A percentile compares a stretch with the other conserved stretches of the same genome.
These are phyloP conservation scores for Boletus rubropictus DNA, from an alignment of 768 basidiomycete species.

Conservation along the genomic window DNA sequence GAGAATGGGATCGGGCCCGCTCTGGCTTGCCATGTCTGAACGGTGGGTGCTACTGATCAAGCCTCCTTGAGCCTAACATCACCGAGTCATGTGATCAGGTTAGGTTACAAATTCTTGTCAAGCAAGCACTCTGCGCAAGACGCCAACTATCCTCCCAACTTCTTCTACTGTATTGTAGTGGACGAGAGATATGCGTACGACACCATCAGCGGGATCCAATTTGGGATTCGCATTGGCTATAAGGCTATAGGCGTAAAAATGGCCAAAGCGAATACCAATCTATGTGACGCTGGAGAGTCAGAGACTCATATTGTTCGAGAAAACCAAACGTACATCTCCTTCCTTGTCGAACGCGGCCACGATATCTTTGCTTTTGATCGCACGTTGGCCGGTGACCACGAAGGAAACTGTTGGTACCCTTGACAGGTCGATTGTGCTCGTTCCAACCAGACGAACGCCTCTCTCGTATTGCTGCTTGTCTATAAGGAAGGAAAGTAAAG, in stretches of 20 bases:
- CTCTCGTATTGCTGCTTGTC: slow-evolving; percentile 43
- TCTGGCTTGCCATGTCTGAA: slow-evolving; percentile 16
- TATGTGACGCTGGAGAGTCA: slow-evolving; percentile 22
- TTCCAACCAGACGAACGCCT: slow-evolving; percentile 66
- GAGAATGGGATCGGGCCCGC: slow-evolving; percentile 74
- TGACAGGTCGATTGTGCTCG: slow-evolving; percentile 36
- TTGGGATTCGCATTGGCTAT: slow-evolving; percentile 49
- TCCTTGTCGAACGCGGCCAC: slow-evolving; percentile 60
- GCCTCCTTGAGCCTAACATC: not conserved
- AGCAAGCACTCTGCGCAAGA: slow-evolving; percentile 48
- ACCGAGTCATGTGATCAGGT: slow-evolving; percentile 1
- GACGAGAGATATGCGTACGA: slow-evolving; percentile 70
- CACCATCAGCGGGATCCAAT: slow-evolving; percentile 56
- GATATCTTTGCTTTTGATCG: slow-evolving; percentile 56
- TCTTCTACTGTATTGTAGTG: slow-evolving; percentile 78
- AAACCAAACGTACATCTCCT: slow-evolving; percentile 46
- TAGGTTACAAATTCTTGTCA: not conserved
- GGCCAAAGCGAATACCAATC: slow-evolving; percentile 75
- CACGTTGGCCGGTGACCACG: slow-evolving; percentile 53
- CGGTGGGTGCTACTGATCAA: too few relatives aligned
- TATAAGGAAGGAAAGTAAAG: slow-evolving; percentile 51
- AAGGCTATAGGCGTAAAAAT: slow-evolving; percentile 72
- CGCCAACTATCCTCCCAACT: slow-evolving; percentile 51
- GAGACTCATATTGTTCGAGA: not conserved
- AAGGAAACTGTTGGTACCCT: slow-evolving; percentile 71